Conservation (phyloP, 768 basidiomycete genomes). For the Suillus paluster region DNA sequence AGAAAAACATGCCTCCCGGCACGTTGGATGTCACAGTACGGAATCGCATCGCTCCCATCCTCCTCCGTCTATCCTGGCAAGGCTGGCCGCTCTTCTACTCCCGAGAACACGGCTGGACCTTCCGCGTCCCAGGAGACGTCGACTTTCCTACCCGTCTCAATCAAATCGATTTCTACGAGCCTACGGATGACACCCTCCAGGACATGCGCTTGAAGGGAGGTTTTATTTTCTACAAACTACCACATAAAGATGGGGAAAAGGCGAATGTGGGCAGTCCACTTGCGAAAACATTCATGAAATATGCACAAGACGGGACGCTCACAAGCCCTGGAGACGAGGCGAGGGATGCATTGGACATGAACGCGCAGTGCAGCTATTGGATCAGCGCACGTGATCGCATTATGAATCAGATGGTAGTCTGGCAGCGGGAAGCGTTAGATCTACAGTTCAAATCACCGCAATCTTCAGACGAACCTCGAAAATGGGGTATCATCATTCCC, state of each 20-base stretch:
- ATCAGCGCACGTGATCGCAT: constrained; percentile 93
- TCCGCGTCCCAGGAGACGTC: constrained; percentile 63
- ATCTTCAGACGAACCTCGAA: constrained; percentile 39
- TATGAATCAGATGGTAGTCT: constrained; percentile 90
- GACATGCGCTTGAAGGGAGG: constrained; percentile 52
- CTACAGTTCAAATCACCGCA: constrained; percentile 50
- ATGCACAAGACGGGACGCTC: constrained; percentile 84
- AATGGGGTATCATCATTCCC: constrained; percentile 92
- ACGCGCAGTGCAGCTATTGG: constrained; percentile 97
- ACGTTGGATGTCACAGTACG: constrained; percentile 85
- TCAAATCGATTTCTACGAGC: constrained; percentile 62
- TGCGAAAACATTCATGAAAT: constrained; percentile 87
- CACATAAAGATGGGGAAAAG: constrained; percentile 93
- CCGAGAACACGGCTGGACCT: constrained; percentile 89
- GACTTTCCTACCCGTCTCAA: constrained; percentile 50
- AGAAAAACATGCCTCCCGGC: constrained; percentile 66
- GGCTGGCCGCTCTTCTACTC: constrained; percentile 86
- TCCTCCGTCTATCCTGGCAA: constrained; percentile 87
- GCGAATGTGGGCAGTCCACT: constrained; percentile 96
- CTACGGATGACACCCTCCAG: constrained; percentile 61
- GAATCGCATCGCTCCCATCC: constrained; percentile 80
- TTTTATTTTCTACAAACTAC: constrained; percentile 86
- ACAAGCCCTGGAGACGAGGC: constrained; percentile 83
- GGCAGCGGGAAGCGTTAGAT: constrained; percentile 58
- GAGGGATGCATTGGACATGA: constrained; percentile 86